Evolutionary conservation across 2,329 filamentous ascomycete genomes (phyloP), one percentile per base, ranked within the genome.

Genomic region (Cercospora sp.): DNA sequence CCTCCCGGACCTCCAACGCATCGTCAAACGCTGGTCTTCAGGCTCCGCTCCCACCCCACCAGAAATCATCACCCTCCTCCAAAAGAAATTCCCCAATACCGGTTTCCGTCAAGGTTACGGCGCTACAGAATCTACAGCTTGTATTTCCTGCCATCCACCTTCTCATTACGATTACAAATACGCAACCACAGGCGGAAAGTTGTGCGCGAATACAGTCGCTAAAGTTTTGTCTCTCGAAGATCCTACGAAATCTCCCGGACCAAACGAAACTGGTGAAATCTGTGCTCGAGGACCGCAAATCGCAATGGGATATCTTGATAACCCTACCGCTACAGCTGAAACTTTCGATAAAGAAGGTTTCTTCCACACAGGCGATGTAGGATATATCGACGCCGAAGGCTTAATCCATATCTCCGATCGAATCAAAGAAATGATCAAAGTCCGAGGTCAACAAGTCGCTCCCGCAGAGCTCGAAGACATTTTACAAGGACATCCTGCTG

Each of bases 381-480:
- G 87, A 2, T 75, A 79, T 6, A 83, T 90, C 13, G 85, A 88
- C 63, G 74, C 77, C 0, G 83, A 88, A 67, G 87, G 86, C 0
- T 81, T 87, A 70, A 79, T 90, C 9, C 83, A 83, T 30, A 87
- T 89, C 65, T 81, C 83, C 1, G 87, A 90, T 72, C 82, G 87
- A 0, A 86, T 90, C 75, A 91, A 90, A 79, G 88, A 90, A 76
- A 85, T 90, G 82, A 88, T 90, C 77, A 90, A 90, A 75, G 87
- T 90, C 9, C 89, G 89, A 69, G 88, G 88, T 0, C 85, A 88
- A 39, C 84, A 83, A 5, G 86, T 89, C 7, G 86, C 87, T 6
- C 88, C 88, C 0, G 87, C 87, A 0, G 88, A 90, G 74, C 80
- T 90, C 0, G 88, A 90, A 73, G 87, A 89, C 70, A 73, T 87